Conservation (phyloP, 768 basidiomycete genomes). For the Podaxis mareebaensis region DNA sequence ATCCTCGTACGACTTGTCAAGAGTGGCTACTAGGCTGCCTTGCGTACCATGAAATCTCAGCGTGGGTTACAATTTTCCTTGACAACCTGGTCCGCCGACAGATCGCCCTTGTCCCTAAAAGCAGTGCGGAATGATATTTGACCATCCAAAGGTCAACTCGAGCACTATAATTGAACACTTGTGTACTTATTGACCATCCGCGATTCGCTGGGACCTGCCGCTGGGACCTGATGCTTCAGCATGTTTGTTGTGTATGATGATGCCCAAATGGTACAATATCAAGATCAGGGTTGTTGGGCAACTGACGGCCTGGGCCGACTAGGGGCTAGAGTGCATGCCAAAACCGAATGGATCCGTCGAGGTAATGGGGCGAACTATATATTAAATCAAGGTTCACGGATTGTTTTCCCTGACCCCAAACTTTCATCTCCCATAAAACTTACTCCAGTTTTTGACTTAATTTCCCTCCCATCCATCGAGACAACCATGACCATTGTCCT, state of each 20-base stretch:
- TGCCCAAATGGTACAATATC: not conserved
- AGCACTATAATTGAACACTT: not conserved
- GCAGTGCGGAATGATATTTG: not conserved
- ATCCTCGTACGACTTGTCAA: conserved; percentile 9
- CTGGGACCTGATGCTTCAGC: not conserved
- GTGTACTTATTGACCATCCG: not conserved
- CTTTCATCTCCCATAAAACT: conserved; percentile 9
- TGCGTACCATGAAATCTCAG: not conserved
- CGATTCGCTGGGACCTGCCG: not conserved
- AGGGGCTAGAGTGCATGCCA: not conserved
- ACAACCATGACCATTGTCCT: conserved; percentile 58
- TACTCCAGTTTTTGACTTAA: conserved; percentile 10
- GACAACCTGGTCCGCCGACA: not conserved
- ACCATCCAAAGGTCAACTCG: not conserved
- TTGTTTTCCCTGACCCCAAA: conserved; percentile 14
- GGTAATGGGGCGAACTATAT: conserved; percentile 3
- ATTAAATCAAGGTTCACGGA: not conserved
- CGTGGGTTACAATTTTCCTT: not conserved
- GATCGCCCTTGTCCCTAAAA: not conserved
- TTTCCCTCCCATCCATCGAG: conserved; percentile 9
- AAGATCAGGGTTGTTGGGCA: conserved; percentile 10
- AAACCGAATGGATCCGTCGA: conserved; percentile 8
- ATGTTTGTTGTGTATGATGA: not conserved
- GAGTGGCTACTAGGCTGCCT: not conserved
- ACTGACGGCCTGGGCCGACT: conserved; percentile 10